Evolutionary conservation across 257 asterid genomes (phyloP).

Genomic region (Mentha longifolia): DNA sequence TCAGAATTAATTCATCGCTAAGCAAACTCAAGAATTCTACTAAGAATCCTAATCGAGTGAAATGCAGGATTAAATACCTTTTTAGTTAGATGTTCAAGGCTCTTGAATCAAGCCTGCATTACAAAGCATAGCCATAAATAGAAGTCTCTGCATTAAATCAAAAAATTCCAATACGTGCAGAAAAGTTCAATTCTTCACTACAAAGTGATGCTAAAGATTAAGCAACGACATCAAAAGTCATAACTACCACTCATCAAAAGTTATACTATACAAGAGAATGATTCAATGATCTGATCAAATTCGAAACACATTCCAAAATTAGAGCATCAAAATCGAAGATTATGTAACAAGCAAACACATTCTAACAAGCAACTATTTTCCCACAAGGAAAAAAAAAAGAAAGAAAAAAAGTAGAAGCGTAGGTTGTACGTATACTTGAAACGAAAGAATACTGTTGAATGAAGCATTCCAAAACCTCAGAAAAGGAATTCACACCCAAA

Average conservation of each 20-base stretch:
- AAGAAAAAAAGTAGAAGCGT: conserved; percentile 33
- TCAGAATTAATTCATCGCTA: not conserved
- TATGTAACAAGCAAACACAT: conserved; percentile 40
- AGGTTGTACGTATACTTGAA: conserved; percentile 36
- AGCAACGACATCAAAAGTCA: conserved; percentile 4
- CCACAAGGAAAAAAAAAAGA: conserved; percentile 6
- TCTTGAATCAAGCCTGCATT: conserved; percentile 56
- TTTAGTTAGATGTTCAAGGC: conserved; percentile 43
- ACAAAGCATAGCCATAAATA: conserved; percentile 29
- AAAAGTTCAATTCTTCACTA: conserved; percentile 16
- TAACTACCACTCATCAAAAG: not conserved
- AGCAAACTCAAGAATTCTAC: not conserved
- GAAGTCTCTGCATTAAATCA: not conserved
- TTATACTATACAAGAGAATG: not conserved
- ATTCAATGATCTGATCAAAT: not conserved
- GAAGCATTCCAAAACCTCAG: conserved; percentile 51
- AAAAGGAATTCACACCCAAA: conserved; percentile 25
- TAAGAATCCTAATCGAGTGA: not conserved
- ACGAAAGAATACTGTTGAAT: conserved; percentile 47
- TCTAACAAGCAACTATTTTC: conserved; percentile 24
- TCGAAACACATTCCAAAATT: not conserved
- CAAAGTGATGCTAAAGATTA: not conserved
- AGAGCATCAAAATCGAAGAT: conserved; percentile 34
- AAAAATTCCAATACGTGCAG: conserved; percentile 2
- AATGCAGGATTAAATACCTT: conserved; percentile 21